Evolutionary conservation across 768 basidiomycete genomes (phyloP).

Genomic region (Wakefieldia striispora): DNA sequence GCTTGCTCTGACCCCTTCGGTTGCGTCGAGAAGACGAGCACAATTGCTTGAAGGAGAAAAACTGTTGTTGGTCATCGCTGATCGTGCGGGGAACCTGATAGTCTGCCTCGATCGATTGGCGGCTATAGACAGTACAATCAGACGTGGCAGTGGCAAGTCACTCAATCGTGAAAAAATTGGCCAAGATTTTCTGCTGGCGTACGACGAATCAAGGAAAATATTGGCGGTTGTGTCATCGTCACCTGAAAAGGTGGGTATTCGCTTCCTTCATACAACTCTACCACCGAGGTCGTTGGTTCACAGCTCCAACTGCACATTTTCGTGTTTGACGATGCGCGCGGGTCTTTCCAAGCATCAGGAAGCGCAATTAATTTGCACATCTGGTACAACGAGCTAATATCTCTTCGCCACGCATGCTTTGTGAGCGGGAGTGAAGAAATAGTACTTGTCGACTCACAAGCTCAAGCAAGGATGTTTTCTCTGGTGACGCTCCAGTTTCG

Average conservation of each 20-base stretch:
- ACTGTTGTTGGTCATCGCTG: constrained; percentile 42
- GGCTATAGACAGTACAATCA: constrained; percentile 33
- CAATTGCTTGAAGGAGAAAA: constrained; percentile 43
- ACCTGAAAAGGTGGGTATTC: constrained; percentile 35
- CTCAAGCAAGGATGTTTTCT: constrained; percentile 51
- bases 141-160: constrained; percentile 22
- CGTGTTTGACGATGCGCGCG: constrained; percentile 44
- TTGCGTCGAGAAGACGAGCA: constrained; percentile 24
- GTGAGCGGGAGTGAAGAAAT: constrained; percentile 52
- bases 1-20: background rate
- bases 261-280: background rate
- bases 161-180: constrained; percentile 49
- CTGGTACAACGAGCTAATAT: constrained; percentile 40
- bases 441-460: constrained; percentile 43
- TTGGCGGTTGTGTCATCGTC: constrained; percentile 44
- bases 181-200: constrained; percentile 43
- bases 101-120: constrained; percentile 40
- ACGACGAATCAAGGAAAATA: constrained; percentile 51
- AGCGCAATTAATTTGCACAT: constrained; percentile 37
- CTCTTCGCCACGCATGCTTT: constrained; percentile 41
- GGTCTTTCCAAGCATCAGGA: constrained; percentile 39
- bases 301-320: constrained; percentile 45
- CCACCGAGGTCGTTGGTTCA: too few relatives aligned
- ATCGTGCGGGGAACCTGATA: constrained; percentile 31
- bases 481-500: constrained; percentile 52